Conservation (phyloP, 345 rosid genomes). For the Arabis alpina region DNA sequence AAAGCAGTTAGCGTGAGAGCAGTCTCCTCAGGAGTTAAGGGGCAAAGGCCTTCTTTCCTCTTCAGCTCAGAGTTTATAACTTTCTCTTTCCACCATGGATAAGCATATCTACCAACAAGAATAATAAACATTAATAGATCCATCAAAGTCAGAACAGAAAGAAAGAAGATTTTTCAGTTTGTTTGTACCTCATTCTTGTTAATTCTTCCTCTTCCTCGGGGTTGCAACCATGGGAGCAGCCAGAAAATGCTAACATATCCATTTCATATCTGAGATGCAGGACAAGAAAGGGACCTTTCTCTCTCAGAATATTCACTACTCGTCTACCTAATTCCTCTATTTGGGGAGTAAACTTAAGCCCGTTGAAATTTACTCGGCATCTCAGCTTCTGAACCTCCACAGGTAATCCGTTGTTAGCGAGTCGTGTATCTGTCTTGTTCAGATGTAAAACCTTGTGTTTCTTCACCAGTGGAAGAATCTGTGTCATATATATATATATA, state of each 20-base stretch:
- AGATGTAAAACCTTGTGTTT: conserved; percentile 86
- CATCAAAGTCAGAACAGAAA: conserved; percentile 16
- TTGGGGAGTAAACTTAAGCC: conserved; percentile 74
- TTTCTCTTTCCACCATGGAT: conserved; percentile 91
- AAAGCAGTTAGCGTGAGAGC: conserved; percentile 73
- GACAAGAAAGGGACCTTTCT: conserved; percentile 83
- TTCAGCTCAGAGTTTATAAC: conserved; percentile 77
- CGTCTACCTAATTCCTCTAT: conserved; percentile 86
- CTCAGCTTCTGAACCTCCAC: conserved; percentile 85
- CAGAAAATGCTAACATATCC: conserved; percentile 99
- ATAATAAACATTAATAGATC: conserved; percentile 20
- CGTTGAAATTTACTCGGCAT: conserved; percentile 85
- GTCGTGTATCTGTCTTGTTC: conserved; percentile 89
- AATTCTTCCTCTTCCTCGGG: conserved; percentile 78
- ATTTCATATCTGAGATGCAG: conserved; percentile 97
- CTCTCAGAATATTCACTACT: conserved; percentile 69
- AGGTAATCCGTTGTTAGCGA: conserved; percentile 85
- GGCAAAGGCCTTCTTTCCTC: conserved; percentile 92
- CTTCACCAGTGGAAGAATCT: conserved; percentile 90
- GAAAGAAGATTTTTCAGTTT: background rate
- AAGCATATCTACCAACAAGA: conserved; percentile 63
- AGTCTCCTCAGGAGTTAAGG: conserved; percentile 96
- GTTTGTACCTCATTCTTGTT: conserved; percentile 75
- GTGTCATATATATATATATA: conserved; percentile 35
- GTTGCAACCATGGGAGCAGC: conserved; percentile 92